Evolutionary conservation across 2,329 filamentous ascomycete genomes (phyloP).

Genomic region (Talaromyces amestolkiae): DNA sequence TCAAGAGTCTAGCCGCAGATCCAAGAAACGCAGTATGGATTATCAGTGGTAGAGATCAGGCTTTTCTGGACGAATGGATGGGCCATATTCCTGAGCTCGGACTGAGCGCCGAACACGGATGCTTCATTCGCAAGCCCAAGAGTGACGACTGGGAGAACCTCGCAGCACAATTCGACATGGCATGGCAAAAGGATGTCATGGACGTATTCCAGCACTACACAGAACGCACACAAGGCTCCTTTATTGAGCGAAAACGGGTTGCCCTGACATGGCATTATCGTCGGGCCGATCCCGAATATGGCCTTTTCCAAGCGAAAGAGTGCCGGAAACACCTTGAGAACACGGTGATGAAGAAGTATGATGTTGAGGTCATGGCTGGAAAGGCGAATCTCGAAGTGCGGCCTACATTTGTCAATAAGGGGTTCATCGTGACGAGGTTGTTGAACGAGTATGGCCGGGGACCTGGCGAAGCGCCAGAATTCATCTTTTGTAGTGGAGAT

Average conservation of each 20-base stretch:
- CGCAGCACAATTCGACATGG: slow-evolving; percentile 83
- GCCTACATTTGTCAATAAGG: slow-evolving; percentile 97
- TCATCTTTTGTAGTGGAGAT: slow-evolving; percentile 87
- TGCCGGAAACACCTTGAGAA: slow-evolving; percentile 78
- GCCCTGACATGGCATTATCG: slow-evolving; percentile 98
- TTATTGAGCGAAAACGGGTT: slow-evolving; percentile 91
- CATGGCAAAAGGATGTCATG: slow-evolving; percentile 83
- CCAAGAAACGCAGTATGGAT: slow-evolving; percentile 93
- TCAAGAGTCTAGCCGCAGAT: slow-evolving; percentile 77
- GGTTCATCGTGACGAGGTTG: slow-evolving; percentile 84
- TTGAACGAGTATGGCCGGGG: slow-evolving; percentile 66
- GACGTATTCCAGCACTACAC: slow-evolving; percentile 85
- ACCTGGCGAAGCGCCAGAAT: slow-evolving; percentile 65
- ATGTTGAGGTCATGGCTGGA: slow-evolving; percentile 93
- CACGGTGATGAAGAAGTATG: slow-evolving; percentile 74
- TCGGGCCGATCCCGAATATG: slow-evolving; percentile 81
- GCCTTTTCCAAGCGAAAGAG: slow-evolving; percentile 72
- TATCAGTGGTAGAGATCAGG: slow-evolving; percentile 90
- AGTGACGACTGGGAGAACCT: slow-evolving; percentile 81
- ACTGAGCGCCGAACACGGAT: slow-evolving; percentile 96
- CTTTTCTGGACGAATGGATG: slow-evolving; percentile 84
- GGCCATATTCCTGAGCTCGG: slow-evolving; percentile 87
- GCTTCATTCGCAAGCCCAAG: slow-evolving; percentile 82
- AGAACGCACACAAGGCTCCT: slow-evolving; percentile 80
- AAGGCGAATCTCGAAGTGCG: slow-evolving; percentile 97